Evolutionary conservation across 78 protist species (phyloP).

Genomic region (Dictyostelium intermedium): DNA sequence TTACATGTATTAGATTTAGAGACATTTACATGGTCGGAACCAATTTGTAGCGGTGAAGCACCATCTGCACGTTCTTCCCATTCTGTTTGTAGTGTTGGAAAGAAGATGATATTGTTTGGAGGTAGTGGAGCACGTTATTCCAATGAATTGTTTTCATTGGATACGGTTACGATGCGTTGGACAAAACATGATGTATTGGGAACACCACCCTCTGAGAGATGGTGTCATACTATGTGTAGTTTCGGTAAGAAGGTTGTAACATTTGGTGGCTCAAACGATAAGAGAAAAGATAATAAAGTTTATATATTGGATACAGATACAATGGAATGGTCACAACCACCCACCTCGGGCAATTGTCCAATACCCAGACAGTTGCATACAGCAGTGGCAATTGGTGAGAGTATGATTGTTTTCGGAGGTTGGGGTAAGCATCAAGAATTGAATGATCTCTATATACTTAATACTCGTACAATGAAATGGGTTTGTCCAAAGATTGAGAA

Average conservation of each 20-base stretch:
- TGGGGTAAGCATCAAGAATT: constrained; percentile 78
- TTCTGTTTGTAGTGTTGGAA: constrained; percentile 67
- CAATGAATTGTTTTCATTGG: constrained; percentile 60
- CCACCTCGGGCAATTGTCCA: constrained; percentile 49
- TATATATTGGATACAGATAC: constrained; percentile 72
- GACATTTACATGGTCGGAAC: constrained; percentile 57
- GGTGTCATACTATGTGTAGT: constrained; percentile 78
- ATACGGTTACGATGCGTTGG: constrained; percentile 33
- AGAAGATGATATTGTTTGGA: constrained; percentile 61
- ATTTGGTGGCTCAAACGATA: constrained; percentile 72
- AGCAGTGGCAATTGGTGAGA: constrained; percentile 35
- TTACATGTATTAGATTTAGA: constrained; percentile 45
- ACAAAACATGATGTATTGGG: constrained; percentile 56
- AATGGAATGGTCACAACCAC: constrained; percentile 74
- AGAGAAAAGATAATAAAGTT: constrained; percentile 74
- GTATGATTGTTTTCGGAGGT: constrained; percentile 70
- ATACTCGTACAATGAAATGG: constrained; percentile 77
- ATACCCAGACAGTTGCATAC: constrained; percentile 68
- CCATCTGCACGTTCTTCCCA: constrained; percentile 77
- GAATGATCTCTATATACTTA: constrained; percentile 52
- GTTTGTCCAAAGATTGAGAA: constrained; percentile 58
- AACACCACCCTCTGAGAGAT: constrained; percentile 66
- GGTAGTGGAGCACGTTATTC: constrained; percentile 74
- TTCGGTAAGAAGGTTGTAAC: constrained; percentile 58
- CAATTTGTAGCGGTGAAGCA: constrained; percentile 38